These are phyloP conservation scores for Naganishia onofrii DNA, from an alignment of 768 basidiomycete species.

Conservation along the genomic window DNA sequence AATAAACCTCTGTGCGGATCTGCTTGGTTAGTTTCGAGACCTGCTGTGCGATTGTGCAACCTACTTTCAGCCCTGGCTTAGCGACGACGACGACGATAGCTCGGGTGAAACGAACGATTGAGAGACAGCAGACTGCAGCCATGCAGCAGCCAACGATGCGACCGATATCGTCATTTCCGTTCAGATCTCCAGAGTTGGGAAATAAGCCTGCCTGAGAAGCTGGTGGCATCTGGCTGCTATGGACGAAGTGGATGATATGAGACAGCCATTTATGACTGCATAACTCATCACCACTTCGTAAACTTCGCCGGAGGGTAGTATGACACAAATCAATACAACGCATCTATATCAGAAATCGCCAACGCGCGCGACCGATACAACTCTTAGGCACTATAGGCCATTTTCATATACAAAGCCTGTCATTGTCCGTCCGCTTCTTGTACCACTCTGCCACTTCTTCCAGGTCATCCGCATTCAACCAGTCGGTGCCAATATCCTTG, in stretches of 20 bases:
- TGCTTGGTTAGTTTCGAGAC: too few species aligned
- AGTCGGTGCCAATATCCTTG: slow-evolving; percentile 27
- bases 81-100: background rate
- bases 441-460: slow-evolving; percentile 21
- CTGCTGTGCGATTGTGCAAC: too few species aligned
- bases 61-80: background rate
- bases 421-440: slow-evolving; percentile 6
- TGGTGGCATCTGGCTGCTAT: too few species aligned
- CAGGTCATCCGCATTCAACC: slow-evolving; percentile 29
- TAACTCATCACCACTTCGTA: too few species aligned
- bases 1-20: too few species aligned
- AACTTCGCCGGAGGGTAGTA: background rate
- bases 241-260: too few species aligned
- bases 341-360: background rate
- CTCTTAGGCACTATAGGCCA: background rate
- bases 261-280: too few species aligned
- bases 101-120: too few species aligned
- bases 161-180: background rate
- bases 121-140: too few species aligned
- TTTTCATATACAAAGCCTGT: slow-evolving; percentile 3
- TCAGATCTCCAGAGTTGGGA: background rate
- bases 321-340: background rate
- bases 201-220: too few species aligned
- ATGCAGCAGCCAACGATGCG: background rate
- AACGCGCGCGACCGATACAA: background rate